phyloP scores from a whole-genome alignment of 2,329 filamentous ascomycete species.

The Botrytis squamosa region DNA sequence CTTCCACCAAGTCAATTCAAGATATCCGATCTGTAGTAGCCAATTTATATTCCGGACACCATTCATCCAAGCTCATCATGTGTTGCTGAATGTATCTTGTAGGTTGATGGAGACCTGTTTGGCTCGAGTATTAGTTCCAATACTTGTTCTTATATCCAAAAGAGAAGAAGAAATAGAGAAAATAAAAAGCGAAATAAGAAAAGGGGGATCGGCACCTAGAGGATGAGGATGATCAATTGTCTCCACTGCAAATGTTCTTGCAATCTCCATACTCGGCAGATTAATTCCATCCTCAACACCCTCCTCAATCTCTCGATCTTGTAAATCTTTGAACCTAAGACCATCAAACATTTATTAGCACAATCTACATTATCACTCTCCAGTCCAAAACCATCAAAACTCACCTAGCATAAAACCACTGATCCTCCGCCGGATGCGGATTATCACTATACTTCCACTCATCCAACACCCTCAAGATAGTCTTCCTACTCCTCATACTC shows the following conservation, averaged over 20 bases:
- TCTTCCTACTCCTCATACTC: conserved; percentile 41
- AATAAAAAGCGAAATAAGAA: background rate
- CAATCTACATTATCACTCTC: background rate
- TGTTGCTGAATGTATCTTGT: conserved; percentile 32
- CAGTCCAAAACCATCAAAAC: background rate
- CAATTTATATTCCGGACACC: conserved; percentile 35
- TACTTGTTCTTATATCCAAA: no score
- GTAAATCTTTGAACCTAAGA: conserved; percentile 30
- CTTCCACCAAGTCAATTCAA: background rate
- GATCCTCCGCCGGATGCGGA: conserved; percentile 35
- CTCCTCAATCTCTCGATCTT: conserved; percentile 28
- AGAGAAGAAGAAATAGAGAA: background rate
- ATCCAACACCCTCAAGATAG: conserved; percentile 38
- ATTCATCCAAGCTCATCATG: conserved; percentile 31
- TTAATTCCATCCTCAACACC: conserved; percentile 33
- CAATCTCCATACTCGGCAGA: conserved; percentile 36
- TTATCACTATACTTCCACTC: conserved; percentile 34
- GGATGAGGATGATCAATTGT: conserved; percentile 38
- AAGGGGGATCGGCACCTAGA: conserved; percentile 27
- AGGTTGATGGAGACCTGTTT: conserved; percentile 32
- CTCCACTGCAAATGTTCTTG: conserved; percentile 38
- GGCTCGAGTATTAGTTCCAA: background rate
- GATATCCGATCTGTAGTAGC: conserved; percentile 21
- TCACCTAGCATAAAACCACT: conserved; percentile 37
- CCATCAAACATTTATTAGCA: background rate